Evolutionary conservation across 768 basidiomycete species (phyloP), one percentile per base, ranked within the genome.

Genomic region (Suillus subluteus): DNA sequence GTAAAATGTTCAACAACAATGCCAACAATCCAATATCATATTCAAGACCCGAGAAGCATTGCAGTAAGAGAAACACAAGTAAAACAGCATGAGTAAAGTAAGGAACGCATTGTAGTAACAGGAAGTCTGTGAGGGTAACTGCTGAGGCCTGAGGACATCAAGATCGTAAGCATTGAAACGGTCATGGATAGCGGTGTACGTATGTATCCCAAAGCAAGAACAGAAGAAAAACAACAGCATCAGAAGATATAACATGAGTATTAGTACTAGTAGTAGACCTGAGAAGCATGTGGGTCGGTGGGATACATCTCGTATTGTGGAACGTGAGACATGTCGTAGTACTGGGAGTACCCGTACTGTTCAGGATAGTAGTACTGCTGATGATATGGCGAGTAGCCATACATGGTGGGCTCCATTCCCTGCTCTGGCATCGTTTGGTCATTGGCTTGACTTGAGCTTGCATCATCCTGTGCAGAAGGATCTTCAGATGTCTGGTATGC

Each of bases 301-400:
- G 84, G 80, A 78, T 90, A 91, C 83, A 86, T 82, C 69, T 90
- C 90, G 78, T 91, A 91, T 71, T 85, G 86, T 75, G 86, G 83
- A 68, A 81, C 76, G 70, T 88, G 88, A 54, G 88, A 82, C 84
- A 87, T 83, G 76, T 91, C 91, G 81, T 90, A 79, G 79, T 90
- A 91, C 52, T 82, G 84, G 66, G 85, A 80, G 75, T 91, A 92
- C 71, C 80, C 82, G 62, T 91, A 91, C 67, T 84, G 82, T 62
- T 90, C 88, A 30, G 89, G 88, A 75, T 89, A 91, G 76, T 90
- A 92, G 79, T 91, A 91, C 48, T 82, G 83, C 44, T 84, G 85
- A 37, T 66, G 77, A 52, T 91, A 91, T n/a, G 83, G 75, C 30
- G 84, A 73, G 64, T 91, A 91, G 58, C 78, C 77, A 80, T 88